Percentiles rank a stretch among this genome's conserved stretches.
phyloP scores from a whole-genome alignment of 2,329 filamentous ascomycete species.

The Aureobasidium pullulans region DNA sequence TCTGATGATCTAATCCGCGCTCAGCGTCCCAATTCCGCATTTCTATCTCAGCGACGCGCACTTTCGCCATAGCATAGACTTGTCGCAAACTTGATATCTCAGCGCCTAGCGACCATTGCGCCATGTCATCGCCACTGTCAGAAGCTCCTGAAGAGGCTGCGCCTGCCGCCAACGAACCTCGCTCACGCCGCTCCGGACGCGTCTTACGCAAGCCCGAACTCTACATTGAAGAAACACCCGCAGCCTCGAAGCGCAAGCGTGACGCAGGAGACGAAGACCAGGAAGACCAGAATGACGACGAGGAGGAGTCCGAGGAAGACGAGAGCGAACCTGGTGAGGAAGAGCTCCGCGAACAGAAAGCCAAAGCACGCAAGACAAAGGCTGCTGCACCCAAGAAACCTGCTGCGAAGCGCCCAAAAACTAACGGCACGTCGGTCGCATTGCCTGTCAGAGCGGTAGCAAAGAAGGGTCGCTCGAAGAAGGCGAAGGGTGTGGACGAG shows the following conservation, averaged over 20 bases:
- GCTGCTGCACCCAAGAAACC: constrained; percentile 27
- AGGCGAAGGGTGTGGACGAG: constrained; percentile 45
- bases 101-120: neutral
- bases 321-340: constrained; percentile 39
- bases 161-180: constrained; percentile 9
- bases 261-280: constrained; percentile 28
- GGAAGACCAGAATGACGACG: constrained; percentile 24
- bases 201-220: constrained; percentile 17
- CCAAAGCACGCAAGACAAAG: constrained; percentile 24
- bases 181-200: constrained; percentile 16
- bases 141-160: neutral
- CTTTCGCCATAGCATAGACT: neutral
- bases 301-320: constrained; percentile 30
- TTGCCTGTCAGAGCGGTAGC: constrained; percentile 48
- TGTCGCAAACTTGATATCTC: constrained; percentile 7
- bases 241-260: constrained; percentile 41
- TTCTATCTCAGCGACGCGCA: neutral
- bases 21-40: neutral
- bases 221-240: constrained; percentile 8
- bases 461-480: constrained; percentile 41
- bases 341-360: constrained; percentile 36
- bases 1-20: neutral
- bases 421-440: constrained; percentile 42
- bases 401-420: constrained; percentile 50
- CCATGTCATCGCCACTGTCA: constrained; percentile 7